Base-by-base conservation (phyloP, 148 eudicot genomes). In the Drosera capensis region DNA sequence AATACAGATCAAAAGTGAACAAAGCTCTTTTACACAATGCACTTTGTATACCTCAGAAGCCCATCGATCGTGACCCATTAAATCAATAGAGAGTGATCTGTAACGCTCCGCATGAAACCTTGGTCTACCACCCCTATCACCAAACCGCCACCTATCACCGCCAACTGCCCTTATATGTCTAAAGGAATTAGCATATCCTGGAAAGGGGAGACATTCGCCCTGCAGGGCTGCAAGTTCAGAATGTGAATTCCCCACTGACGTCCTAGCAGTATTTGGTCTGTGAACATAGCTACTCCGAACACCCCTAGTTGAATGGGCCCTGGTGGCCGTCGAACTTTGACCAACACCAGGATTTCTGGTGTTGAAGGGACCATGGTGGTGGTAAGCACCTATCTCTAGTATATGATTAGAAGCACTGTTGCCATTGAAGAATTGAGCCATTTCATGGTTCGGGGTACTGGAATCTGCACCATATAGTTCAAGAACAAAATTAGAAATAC, bases 71-170 rank as follows among this genome's bases (percentile, higher is more conserved):
- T 57, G 79, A 15, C 43, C 36, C 38, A 60, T 56, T 22, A 56
- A 52, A 51, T 70, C 76, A 50, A 66, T 74, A 19, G 77, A 30
- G 55, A 72, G 40, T 23, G 75, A 35, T 43, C 78, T 70, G 48
- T 65, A 73, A 59, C 86, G 74, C 44, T 78, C 93, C 53, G 67
- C 49, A 19, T 22, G 11, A 22, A 70, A 34, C 71, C 80, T 69
- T 63, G 81, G 29, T 55, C 88, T 69, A 22, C 72, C 79, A 60
- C 56, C 70, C 59, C 82, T 60, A 28, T 87, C 94, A 54, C 71
- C 56, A 50, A 57, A 61, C 24, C 77, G 85, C 82, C 75, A 70
- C 40, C 79, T 73, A 5, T 59, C 23, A 21, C 52, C 60, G 20
- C 78, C 59, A 55, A 68, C 62, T 26, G 71, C 63, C 58, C 94